phyloP scores from a whole-genome alignment of 345 rosid genomes.

The Brassica rapa region DNA sequence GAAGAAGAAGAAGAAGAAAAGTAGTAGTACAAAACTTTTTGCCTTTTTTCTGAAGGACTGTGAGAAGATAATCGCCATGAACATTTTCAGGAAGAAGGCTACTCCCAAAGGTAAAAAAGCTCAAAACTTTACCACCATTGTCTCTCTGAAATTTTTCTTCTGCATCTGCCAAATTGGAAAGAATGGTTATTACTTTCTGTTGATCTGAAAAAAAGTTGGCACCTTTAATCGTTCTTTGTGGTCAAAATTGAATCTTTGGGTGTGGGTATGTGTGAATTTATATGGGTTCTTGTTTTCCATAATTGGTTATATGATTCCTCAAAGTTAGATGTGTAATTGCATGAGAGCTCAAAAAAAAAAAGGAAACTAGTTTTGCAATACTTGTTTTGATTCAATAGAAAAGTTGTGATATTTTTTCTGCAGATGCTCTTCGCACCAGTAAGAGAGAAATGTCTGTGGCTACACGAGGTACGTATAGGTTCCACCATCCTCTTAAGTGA shows the following conservation, averaged over 20 bases:
- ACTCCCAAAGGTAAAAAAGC: constrained; percentile 70
- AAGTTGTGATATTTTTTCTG: constrained; percentile 2
- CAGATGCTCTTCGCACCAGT: constrained; percentile 84
- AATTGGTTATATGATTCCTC: background rate
- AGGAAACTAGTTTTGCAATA: background rate
- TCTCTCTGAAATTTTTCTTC: background rate
- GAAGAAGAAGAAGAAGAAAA: background rate
- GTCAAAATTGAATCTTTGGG: constrained; percentile 4
- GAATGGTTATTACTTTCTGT: background rate
- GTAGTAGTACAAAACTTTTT: background rate
- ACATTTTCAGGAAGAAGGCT: constrained; percentile 86
- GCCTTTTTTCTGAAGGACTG: background rate
- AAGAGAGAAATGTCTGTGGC: constrained; percentile 96
- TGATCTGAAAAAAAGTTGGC: background rate
- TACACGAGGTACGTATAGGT: constrained; percentile 62
- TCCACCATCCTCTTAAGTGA: background rate
- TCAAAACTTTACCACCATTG: background rate
- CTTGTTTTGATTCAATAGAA: background rate
- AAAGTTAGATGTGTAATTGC: constrained; percentile 14
- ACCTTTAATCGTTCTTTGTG: background rate
- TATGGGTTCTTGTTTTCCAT: background rate
- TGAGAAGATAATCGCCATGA: constrained; percentile 42
- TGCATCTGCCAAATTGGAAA: background rate
- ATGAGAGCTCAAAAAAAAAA: background rate
- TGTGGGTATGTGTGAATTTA: background rate